Evolutionary conservation across 805 yeast genomes (phyloP).

Genomic region (Saccharomycopsis microspora): DNA sequence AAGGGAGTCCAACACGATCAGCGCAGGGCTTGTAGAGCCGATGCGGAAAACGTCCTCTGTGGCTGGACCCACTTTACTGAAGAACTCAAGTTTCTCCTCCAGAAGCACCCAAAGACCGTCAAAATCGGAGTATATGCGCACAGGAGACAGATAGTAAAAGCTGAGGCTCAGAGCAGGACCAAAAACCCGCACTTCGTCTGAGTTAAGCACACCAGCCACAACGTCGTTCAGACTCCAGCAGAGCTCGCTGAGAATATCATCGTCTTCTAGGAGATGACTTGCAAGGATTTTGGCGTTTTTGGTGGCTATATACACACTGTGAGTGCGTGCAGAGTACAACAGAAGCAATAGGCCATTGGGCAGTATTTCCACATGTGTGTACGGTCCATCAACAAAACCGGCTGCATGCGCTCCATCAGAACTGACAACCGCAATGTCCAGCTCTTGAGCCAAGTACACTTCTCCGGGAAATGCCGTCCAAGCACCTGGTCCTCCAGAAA

Average conservation of each 20-base stretch:
- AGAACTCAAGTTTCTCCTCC: constrained; percentile 40
- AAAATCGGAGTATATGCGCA: constrained; percentile 35
- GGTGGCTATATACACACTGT: constrained; percentile 40
- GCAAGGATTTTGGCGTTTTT: constrained; percentile 31
- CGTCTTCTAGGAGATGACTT: constrained; percentile 29
- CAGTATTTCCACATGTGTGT: constrained; percentile 30
- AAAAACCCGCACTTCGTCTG: constrained; percentile 54
- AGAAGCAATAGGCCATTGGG: constrained; percentile 50
- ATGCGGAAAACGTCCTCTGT: constrained; percentile 59
- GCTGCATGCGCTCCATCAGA: not conserved
- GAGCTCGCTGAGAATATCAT: constrained; percentile 25
- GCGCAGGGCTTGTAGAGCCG: constrained; percentile 77
- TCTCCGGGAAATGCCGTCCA: constrained; percentile 23
- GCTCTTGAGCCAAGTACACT: constrained; percentile 17
- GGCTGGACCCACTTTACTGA: constrained; percentile 47
- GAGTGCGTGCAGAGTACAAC: constrained; percentile 28
- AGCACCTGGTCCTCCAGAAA: constrained; percentile 18
- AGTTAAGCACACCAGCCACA: constrained; percentile 43
- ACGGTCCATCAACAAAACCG: constrained; percentile 29
- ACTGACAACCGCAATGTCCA: constrained; percentile 21
- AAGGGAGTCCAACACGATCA: constrained; percentile 71
- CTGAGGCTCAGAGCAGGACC: constrained; percentile 57
- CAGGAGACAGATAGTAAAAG: constrained; percentile 33
- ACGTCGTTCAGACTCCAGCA: constrained; percentile 88
- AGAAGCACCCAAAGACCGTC: constrained; percentile 73